Evolutionary conservation across 75 land plant species (phyloP).

Genomic region (Cupressus sempervirens): DNA sequence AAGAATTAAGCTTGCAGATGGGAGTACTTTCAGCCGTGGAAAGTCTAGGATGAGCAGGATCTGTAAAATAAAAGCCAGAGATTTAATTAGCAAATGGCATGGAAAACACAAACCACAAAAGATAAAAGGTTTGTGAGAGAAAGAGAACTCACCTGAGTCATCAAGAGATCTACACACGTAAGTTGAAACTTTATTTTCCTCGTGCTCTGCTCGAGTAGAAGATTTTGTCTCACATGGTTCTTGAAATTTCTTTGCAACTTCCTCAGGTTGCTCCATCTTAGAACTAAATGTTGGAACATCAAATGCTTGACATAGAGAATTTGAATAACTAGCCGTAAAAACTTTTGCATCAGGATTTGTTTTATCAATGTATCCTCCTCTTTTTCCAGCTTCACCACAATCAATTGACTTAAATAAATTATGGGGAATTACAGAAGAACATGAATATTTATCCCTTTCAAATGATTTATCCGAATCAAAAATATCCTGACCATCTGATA

Average conservation of each 20-base stretch:
- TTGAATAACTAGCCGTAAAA: background rate
- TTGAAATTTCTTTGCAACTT: background rate
- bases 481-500: background rate
- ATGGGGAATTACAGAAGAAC: background rate
- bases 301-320: background rate
- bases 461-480: background rate
- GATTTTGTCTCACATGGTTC: background rate
- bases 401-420: background rate
- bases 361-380: background rate
- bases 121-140: background rate
- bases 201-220: background rate
- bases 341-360: background rate
- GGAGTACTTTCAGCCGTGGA: background rate
- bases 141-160: background rate
- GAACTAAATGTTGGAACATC: background rate
- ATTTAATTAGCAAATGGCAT: background rate
- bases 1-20: background rate
- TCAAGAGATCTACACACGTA: background rate
- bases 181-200: background rate
- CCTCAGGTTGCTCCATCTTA: conserved; percentile 1
- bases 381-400: background rate
- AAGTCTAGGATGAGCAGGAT: background rate
- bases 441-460: background rate
- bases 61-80: conserved; percentile 7
- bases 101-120: background rate